Percentiles rank a stretch among this genome's conserved stretches.
phyloP scores from a whole-genome alignment of 441 rosid species.

The Brassica balearica region DNA sequence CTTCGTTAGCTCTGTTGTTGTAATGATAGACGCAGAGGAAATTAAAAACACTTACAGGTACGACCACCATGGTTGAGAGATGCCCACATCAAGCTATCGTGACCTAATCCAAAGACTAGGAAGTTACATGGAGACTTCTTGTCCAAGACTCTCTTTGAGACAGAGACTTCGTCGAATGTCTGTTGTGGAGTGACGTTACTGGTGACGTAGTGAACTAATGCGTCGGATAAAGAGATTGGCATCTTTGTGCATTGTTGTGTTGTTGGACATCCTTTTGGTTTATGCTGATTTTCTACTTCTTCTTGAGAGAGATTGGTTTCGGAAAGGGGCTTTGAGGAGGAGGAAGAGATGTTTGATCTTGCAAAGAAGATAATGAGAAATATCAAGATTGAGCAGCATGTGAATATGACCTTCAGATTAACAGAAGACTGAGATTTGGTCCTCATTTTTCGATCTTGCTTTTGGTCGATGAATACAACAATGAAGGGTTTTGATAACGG shows the following conservation, averaged over 20 bases:
- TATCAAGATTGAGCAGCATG: constrained; percentile 56
- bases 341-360: constrained; percentile 54
- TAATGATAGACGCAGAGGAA: constrained; percentile 16
- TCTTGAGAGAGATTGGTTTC: constrained; percentile 42
- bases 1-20: constrained; percentile 17
- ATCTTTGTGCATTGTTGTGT: constrained; percentile 59
- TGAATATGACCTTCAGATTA: constrained; percentile 62
- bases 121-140: constrained; percentile 74
- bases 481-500: constrained; percentile 13
- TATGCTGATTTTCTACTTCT: background rate
- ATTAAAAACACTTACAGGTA: constrained; percentile 44
- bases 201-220: constrained; percentile 67
- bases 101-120: constrained; percentile 75
- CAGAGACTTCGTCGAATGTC: constrained; percentile 65
- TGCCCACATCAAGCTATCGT: constrained; percentile 77
- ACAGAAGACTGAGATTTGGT: constrained; percentile 54
- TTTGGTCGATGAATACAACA: background rate
- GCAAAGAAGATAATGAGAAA: constrained; percentile 54
- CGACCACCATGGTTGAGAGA: constrained; percentile 76
- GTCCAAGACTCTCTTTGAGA: constrained; percentile 56
- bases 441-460: constrained; percentile 40
- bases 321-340: constrained; percentile 39
- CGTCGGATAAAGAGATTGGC: constrained; percentile 61
- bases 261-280: constrained; percentile 51
- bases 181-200: constrained; percentile 73